A percentile compares a stretch with the other conserved stretches of the same genome.
Conservation (phyloP, 108 stramenopile genomes). For the Skeletonema potamos region DNA sequence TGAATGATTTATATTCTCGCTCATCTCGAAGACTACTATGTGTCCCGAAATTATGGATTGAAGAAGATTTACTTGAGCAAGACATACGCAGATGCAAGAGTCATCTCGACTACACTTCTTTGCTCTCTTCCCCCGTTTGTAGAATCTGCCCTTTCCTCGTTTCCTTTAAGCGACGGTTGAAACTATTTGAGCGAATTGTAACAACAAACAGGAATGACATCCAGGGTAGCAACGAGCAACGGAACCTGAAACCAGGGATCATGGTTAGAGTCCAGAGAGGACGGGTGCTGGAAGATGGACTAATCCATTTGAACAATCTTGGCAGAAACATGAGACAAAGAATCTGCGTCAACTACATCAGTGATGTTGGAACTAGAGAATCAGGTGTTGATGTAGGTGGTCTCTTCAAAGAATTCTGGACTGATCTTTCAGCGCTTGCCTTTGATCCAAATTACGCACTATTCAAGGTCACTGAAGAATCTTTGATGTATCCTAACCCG, state of each 20-base stretch:
- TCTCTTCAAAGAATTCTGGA: conserved; percentile 98
- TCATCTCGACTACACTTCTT: conserved; percentile 53
- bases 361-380: conserved; percentile 80
- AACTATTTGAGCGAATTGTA: conserved; percentile 83
- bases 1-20: conserved; percentile 83
- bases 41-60: conserved; percentile 79
- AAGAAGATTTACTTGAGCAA: conserved; percentile 70
- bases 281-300: conserved; percentile 84
- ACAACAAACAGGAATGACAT: conserved; percentile 59
- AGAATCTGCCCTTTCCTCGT: conserved; percentile 82
- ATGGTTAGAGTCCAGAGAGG: conserved; percentile 81
- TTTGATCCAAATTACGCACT: conserved; percentile 93
- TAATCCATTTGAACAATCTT: conserved; percentile 78
- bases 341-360: conserved; percentile 76
- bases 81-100: conserved; percentile 69
- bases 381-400: conserved; percentile 97
- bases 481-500: conserved; percentile 93
- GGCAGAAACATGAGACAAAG: conserved; percentile 81
- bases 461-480: conserved; percentile 86
- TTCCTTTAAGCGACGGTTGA: conserved; percentile 85
- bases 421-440: conserved; percentile 81
- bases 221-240: conserved; percentile 59
- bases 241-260: conserved; percentile 67
- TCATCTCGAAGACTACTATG: conserved; percentile 82
- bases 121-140: conserved; percentile 69